Base-by-base conservation (phyloP, 257 asterid species). In the Haberlea rhodopensis region DNA sequence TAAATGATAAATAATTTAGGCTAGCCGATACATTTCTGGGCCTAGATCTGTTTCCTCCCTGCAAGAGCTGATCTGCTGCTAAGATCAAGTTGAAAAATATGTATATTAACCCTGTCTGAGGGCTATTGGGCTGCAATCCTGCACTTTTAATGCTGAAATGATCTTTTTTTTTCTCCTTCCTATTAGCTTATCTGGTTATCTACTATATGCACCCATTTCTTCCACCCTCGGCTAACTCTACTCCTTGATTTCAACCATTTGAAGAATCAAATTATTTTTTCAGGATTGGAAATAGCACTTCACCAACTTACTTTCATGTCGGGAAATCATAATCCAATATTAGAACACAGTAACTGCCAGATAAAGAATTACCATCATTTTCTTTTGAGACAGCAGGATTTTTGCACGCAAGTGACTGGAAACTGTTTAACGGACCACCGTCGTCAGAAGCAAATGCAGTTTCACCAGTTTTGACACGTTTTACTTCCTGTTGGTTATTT, bases 371-470 rank as follows among this genome's bases (percentile, higher is more conserved):
- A 92, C 99, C 97, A 76, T 43, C 70, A 74, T 81, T 87, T 77
- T 79, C 75, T 65, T 87, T 95, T 55, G 92, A 85, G 75, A 60
- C 75, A 16, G 95, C 90, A 31, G 99, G 83, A 77, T 87, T 90
- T 60, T 76, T 87, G 85, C 87, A 83, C 13, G 79, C 73, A 65
- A 75, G 74, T 53, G 95, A 86, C 16, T 71, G 82, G 25, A 71
- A 83, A 79, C 89, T 84, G 78, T 87, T 90, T 69, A 94, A 73
- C 37, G 97, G 86, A 79, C 95, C 87, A 60, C 85, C 87, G 59
- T 80, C 94, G 72, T 81, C 96, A 31, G 97, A 94, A 62, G 94
- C 87, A 82, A 78, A 73, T 34, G 88, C 71, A 58, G 87, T 81
- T 81, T 78, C 89, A 19, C 68, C 78, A 34, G 85, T 71, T 34